Evolutionary conservation across 352 stramenopile genomes (phyloP).

Genomic region (Phytophthora boehmeriae): DNA sequence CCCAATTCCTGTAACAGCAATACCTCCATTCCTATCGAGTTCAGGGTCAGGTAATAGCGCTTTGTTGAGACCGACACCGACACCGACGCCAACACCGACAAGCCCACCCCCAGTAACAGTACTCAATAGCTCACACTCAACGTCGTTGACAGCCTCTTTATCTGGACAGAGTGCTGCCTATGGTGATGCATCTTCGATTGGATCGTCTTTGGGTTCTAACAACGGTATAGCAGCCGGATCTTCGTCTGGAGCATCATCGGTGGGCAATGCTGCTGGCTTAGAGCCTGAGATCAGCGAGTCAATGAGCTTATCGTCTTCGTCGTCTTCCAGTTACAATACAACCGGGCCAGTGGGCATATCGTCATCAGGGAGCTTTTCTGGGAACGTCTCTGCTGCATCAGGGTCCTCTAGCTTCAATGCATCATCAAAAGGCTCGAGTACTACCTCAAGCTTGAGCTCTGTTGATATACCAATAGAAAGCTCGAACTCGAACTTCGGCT

Average conservation of each 20-base stretch:
- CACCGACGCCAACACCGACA: constrained; percentile 11
- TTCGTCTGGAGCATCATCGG: constrained; percentile 6
- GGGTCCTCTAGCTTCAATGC: neutral
- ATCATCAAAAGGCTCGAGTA: neutral
- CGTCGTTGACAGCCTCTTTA: neutral
- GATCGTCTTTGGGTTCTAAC: neutral
- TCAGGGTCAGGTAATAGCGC: constrained; percentile 11
- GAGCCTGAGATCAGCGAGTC: constrained; percentile 10
- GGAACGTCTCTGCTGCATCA: constrained; percentile 2
- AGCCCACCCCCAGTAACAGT: constrained; percentile 21
- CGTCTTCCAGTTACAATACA: constrained; percentile 2
- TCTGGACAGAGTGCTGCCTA: constrained; percentile 1
- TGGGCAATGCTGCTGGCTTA: constrained; percentile 5
- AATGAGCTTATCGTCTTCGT: constrained; percentile 5
- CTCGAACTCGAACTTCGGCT: constrained; percentile 11
- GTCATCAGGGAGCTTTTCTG: constrained; percentile 3
- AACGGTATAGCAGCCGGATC: neutral
- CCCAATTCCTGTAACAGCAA: constrained; percentile 23
- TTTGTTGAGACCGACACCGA: constrained; percentile 9
- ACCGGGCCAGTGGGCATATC: constrained; percentile 5
- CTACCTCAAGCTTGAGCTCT: constrained; percentile 13
- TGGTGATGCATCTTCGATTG: neutral
- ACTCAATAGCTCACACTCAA: constrained; percentile 14
- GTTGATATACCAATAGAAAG: no score
- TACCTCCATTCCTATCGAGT: constrained; percentile 13